These are phyloP conservation scores for Chenopodium album DNA, from an alignment of 148 eudicot genomes.

Conservation along the genomic window DNA sequence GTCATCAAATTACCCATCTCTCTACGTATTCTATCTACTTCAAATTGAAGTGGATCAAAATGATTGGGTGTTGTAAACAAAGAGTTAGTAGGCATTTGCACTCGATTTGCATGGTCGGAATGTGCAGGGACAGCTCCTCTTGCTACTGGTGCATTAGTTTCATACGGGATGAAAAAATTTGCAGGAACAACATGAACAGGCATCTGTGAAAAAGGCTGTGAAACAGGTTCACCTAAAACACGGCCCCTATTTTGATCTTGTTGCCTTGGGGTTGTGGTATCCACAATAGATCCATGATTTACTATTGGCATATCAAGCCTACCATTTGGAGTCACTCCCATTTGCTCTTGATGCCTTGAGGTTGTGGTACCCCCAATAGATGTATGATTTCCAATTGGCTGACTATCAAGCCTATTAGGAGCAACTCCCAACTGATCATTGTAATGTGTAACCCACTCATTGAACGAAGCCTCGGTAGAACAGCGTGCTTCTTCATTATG, in stretches of 20 bases:
- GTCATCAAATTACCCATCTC: slow-evolving; percentile 39
- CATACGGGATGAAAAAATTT: slow-evolving; percentile 21
- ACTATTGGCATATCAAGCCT: slow-evolving; percentile 18
- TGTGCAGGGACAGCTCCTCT: slow-evolving; percentile 25
- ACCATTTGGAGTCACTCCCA: slow-evolving; percentile 22
- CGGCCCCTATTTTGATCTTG: slow-evolving; percentile 7
- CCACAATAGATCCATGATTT: slow-evolving; percentile 20
- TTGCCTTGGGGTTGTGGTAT: slow-evolving; percentile 16
- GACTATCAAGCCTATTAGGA: slow-evolving; percentile 26
- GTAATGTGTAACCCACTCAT: slow-evolving; percentile 17
- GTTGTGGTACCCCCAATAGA: slow-evolving; percentile 19
- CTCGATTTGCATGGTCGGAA: slow-evolving; percentile 14
- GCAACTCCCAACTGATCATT: slow-evolving; percentile 22
- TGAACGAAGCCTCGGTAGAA: slow-evolving; percentile 12
- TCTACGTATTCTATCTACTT: slow-evolving; percentile 46
- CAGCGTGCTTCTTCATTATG: slow-evolving; percentile 8
- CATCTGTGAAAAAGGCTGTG: slow-evolving; percentile 22
- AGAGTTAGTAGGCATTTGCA: slow-evolving; percentile 27
- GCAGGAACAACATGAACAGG: slow-evolving; percentile 10
- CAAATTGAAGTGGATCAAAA: slow-evolving; percentile 65
- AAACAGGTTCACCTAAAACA: slow-evolving; percentile 28
- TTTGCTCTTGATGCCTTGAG: slow-evolving; percentile 22
- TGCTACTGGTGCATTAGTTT: slow-evolving; percentile 18
- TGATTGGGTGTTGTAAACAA: slow-evolving; percentile 18
- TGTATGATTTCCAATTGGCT: slow-evolving; percentile 15